A percentile compares a stretch with the other conserved stretches of the same genome.
These are phyloP conservation scores for Sicyos edulis DNA, from an alignment of 306 rosid species.

Conservation along the genomic window DNA sequence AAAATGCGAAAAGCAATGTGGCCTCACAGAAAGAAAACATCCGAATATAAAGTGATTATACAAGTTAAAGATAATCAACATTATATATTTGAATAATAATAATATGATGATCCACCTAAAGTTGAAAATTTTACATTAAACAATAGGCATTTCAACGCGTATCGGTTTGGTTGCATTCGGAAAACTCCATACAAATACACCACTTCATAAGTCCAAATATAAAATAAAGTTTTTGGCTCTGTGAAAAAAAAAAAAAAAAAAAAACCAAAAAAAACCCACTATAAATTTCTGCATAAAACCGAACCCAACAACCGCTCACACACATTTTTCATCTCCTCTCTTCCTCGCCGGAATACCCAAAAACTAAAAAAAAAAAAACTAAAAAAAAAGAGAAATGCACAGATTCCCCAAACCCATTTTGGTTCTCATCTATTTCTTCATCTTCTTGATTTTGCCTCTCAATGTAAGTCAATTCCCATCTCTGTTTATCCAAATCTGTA, in stretches of 20 bases:
- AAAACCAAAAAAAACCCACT: conserved; percentile 19
- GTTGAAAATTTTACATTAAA: background rate
- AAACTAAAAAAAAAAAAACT: background rate
- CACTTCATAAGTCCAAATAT: background rate
- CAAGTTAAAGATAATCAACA: background rate
- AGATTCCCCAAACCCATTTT: conserved; percentile 21
- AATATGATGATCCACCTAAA: background rate
- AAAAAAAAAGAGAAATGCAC: conserved; percentile 22
- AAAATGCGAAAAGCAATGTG: background rate
- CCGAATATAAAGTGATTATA: background rate
- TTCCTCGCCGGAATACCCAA: background rate
- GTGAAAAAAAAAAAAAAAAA: conserved; percentile 3
- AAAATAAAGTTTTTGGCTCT: background rate
- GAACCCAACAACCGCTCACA: conserved; percentile 49
- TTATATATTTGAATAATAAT: background rate
- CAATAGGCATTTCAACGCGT: background rate
- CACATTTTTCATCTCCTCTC: conserved; percentile 37
- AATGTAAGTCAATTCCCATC: conserved; percentile 46
- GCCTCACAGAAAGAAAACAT: background rate
- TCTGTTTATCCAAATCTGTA: background rate
- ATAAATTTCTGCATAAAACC: conserved; percentile 38
- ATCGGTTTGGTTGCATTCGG: background rate
- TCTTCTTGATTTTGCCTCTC: conserved; percentile 53
- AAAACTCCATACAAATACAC: background rate
- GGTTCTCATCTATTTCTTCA: conserved; percentile 34